Percentiles rank a stretch among this genome's conserved stretches.
Evolutionary conservation across 2,329 filamentous ascomycete genomes (phyloP).

Genomic region (Aquanectria penicillioides): DNA sequence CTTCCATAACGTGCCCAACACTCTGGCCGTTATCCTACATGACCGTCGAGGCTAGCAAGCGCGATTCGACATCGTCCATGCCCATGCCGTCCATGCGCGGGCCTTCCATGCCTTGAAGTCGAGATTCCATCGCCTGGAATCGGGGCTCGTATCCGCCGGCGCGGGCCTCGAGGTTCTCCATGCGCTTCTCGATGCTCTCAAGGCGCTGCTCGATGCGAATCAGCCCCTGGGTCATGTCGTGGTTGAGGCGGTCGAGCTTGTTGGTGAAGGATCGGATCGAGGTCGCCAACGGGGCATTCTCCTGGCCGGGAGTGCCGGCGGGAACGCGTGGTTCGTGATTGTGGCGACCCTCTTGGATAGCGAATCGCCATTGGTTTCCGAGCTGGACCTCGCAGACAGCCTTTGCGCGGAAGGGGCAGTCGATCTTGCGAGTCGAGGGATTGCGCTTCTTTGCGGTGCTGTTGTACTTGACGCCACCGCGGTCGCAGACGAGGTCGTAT

Average conservation of each 20-base stretch:
- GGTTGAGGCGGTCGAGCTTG: conserved; percentile 67
- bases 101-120: conserved; percentile 54
- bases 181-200: conserved; percentile 64
- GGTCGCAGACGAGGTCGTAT: conserved; percentile 71
- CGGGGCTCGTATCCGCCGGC: conserved; percentile 55
- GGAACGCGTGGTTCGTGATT: conserved; percentile 70
- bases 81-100: conserved; percentile 55
- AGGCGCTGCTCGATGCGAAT: conserved; percentile 60
- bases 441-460: conserved; percentile 73
- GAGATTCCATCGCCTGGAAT: conserved; percentile 55
- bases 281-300: conserved; percentile 67
- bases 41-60: conserved; percentile 55
- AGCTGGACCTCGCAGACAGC: conserved; percentile 72
- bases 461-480: conserved; percentile 71
- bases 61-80: conserved; percentile 58
- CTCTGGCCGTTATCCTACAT: conserved; percentile 48
- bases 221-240: conserved; percentile 65
- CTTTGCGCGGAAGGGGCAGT: conserved; percentile 71
- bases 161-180: conserved; percentile 62
- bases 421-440: conserved; percentile 71
- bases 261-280: conserved; percentile 67
- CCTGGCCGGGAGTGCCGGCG: conserved; percentile 63
- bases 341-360: conserved; percentile 67
- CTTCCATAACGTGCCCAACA: conserved; percentile 13
- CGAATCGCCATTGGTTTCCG: conserved; percentile 72